These are phyloP conservation scores for Thalassiosira hispida DNA, from an alignment of 352 stramenopile species.

Conservation along the genomic window DNA sequence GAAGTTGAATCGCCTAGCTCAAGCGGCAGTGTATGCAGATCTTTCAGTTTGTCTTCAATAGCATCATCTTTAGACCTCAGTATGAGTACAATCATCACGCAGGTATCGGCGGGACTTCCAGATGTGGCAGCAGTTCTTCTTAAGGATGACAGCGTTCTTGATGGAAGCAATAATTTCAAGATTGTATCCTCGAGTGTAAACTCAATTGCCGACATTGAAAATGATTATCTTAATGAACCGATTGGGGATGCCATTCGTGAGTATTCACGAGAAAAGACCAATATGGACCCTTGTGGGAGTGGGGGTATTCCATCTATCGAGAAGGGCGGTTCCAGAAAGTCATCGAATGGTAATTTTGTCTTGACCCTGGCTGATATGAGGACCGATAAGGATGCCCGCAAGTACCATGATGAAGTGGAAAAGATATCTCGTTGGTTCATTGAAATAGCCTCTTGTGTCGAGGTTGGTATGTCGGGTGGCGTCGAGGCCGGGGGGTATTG, in stretches of 20 bases:
- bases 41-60: background rate
- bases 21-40: background rate
- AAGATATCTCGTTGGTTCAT: conserved; percentile 74
- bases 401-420: conserved; percentile 77
- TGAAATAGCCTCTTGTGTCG: conserved; percentile 74
- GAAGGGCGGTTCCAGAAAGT: background rate
- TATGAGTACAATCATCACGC: conserved; percentile 39
- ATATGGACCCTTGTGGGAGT: conserved; percentile 20
- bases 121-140: conserved; percentile 29
- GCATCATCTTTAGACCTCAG: conserved; percentile 26
- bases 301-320: conserved; percentile 30
- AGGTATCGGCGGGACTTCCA: conserved; percentile 35
- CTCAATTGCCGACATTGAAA: conserved; percentile 31
- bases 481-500: conserved; percentile 57
- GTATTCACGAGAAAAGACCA: conserved; percentile 35
- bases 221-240: conserved; percentile 45
- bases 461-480: conserved; percentile 46
- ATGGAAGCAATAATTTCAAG: conserved; percentile 15
- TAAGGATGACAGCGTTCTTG: conserved; percentile 18
- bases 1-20: conserved; percentile 3
- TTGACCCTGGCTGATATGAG: conserved; percentile 69
- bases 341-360: conserved; percentile 51
- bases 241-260: conserved; percentile 32
- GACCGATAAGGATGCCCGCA: conserved; percentile 22
- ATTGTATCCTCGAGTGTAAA: conserved; percentile 17